Conservation (phyloP, 2,329 filamentous ascomycete species). For the Colletotrichum viniferum region DNA sequence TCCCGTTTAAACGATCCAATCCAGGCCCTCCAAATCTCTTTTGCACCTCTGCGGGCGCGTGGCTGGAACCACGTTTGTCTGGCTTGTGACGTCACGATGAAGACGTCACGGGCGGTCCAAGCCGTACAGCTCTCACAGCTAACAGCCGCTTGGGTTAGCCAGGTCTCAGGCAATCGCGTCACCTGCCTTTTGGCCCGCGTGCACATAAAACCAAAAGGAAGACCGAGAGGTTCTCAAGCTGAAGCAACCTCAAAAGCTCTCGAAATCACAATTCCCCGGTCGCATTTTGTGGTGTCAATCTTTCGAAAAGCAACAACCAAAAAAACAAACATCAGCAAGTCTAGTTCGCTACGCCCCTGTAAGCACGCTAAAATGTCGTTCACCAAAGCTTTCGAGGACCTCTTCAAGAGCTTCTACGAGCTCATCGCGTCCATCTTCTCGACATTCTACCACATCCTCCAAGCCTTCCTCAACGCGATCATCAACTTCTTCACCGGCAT, state of each 20-base stretch:
- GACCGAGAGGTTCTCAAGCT: not conserved
- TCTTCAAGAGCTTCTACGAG: constrained; percentile 46
- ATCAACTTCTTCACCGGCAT: constrained; percentile 41
- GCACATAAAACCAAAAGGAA: not conserved
- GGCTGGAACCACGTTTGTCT: constrained; percentile 14
- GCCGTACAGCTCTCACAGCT: not conserved
- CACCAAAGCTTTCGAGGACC: constrained; percentile 38
- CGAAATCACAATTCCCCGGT: not conserved
- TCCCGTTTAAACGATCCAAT: not conserved
- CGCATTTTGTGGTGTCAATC: not conserved
- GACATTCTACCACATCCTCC: constrained; percentile 36
- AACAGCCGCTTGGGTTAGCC: not conserved
- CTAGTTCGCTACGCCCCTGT: not conserved
- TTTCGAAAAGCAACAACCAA: not conserved
- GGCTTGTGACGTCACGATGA: constrained; percentile 23
- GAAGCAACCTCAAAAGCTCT: not conserved
- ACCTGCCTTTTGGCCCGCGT: constrained; percentile 4
- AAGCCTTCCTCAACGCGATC: constrained; percentile 35
- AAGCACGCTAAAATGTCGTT: constrained; percentile 33
- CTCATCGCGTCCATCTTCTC: constrained; percentile 41
- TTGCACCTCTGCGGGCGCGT: not conserved
- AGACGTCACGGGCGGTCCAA: constrained; percentile 11
- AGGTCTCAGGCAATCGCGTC: constrained; percentile 10
- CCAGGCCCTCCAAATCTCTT: not conserved
- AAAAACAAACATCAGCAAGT: not conserved